Base-by-base conservation (phyloP, 129 eudicot species). In the Erigeron canadensis region DNA sequence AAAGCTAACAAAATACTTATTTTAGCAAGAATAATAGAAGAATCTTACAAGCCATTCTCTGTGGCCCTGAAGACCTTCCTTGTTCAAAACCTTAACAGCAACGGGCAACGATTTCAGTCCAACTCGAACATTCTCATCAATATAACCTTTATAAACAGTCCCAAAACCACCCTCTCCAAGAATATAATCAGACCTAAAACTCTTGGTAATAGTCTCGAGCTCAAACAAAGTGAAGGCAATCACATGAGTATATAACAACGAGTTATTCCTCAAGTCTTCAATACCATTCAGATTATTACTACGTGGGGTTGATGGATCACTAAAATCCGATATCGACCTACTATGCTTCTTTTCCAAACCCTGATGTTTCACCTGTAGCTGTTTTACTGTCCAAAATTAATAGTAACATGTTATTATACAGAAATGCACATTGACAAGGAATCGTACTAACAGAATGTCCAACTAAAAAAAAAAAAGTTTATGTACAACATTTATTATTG, bases 41-140 rank as follows among this genome's bases (percentile, higher is more conserved):
- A 51, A 61, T 70, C 96, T 84, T 83, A 91, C 97, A 63, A 92
- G 98, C 98, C 96, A 89, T 73, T 93, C 96, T n/a, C 98, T 83
- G 81, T 93, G 98, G 39, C 96, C 98, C 71, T 89, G 96, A 84
- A 93, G 98, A 15, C 98, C 98, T 74, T 93, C 98, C 76, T 93
- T 93, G 69, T 93, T 93, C 37, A 93, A 91, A 44, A 93, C 98
- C 84, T 93, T 93, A 67, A 93, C 98, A 64, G 98, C 98, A 81
- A 93, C 98, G 5, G 98, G 95, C 18, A 93, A 86, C 43, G 98
- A 93, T 79, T 93, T 93, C 59, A 93, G 89, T 10, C 98, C 98
- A 71, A 93, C 98, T 51, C 98, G 73, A 6, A 93, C 96, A 80
- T 93, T 93, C 83, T 89, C 98, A 67, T 93, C 98, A 60, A 93